Base-by-base conservation (phyloP, 2,329 filamentous ascomycete species). In the Cladosporium austrohemisphaericum region DNA sequence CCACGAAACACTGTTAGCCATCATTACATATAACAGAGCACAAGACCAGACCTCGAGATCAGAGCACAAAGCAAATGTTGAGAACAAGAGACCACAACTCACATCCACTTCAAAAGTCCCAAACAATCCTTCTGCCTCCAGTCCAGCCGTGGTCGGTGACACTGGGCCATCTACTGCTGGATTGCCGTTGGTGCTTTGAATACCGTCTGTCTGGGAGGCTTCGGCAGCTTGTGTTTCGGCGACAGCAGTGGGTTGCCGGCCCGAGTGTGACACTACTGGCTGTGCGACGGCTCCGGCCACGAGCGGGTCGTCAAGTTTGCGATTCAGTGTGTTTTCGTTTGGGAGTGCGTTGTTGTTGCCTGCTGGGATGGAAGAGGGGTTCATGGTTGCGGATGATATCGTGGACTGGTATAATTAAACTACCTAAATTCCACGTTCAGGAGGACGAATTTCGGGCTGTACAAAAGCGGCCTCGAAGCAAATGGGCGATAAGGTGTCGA, bases 81-180 rank as follows among this genome's bases (percentile, higher is more conserved):
- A 11, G 28, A 29, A 29, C 28, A 19, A 35, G 10, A 20, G 25
- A 45, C 3, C 13, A 5, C 16, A 18, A 32, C 41, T 5, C 19
- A 46, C 43, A 36, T 46, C 43, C 9, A 46, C 43, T 26, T 46
- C 43, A 33, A 46, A 26, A 5, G 8, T 29, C 11, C 43, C 29
- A 35, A 46, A 46, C 22, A 9, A 16, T 36, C 43, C 43, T 14
- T 33, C 32, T 16, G 23, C 43, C 29, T 8, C 38, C 9, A 13
- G 20, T 14, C 26, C n/a, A n/a, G n/a, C n/a, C n/a, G n/a, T n/a
- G n/a, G n/a, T 18, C 38, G 16, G 6, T 23, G 38, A 5, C 20
- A 2, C 38, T 5, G 16, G n/a, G 8, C 8, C 20, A 13, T 25
- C 23, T 28, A 11, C 10, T 37, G 18, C 9, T n/a, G 35, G 4